A percentile compares a stretch with the other conserved stretches of the same genome.
phyloP scores from a whole-genome alignment of 805 yeast species.

The Saturnispora saitoi region DNA sequence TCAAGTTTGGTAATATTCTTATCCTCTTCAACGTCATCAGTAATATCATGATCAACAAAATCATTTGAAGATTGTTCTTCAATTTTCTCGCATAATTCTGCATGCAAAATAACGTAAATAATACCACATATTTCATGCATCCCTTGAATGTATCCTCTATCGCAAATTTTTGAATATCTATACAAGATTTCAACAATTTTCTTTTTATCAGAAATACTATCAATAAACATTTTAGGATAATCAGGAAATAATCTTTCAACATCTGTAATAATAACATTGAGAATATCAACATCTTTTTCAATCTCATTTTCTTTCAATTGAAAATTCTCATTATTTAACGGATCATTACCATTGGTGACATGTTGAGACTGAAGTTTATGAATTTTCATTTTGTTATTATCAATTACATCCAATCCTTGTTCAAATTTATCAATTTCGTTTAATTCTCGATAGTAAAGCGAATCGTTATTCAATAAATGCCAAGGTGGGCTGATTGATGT shows the following conservation, averaged over 20 bases:
- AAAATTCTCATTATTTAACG: slow-evolving; percentile 5
- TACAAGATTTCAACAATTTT: slow-evolving; percentile 36
- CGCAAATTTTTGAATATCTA: slow-evolving; percentile 41
- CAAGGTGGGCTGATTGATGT: slow-evolving; percentile 28
- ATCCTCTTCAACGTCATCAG: slow-evolving; percentile 10
- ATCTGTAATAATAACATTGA: slow-evolving; percentile 39
- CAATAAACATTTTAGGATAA: slow-evolving; percentile 25
- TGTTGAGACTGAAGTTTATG: slow-evolving; percentile 8
- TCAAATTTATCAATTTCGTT: slow-evolving; percentile 13
- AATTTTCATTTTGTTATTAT: slow-evolving; percentile 7
- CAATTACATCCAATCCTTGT: slow-evolving; percentile 19
- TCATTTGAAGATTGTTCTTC: slow-evolving; percentile 14
- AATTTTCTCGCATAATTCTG: slow-evolving; percentile 28
- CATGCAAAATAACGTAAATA: slow-evolving; percentile 33
- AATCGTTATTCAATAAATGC: slow-evolving; percentile 24
- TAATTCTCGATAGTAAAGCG: slow-evolving; percentile 15
- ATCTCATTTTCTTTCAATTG: not conserved
- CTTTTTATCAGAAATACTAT: slow-evolving; percentile 19
- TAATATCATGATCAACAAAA: slow-evolving; percentile 14
- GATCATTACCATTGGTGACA: slow-evolving; percentile 7
- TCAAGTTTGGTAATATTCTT: slow-evolving; percentile 20
- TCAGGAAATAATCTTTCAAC: slow-evolving; percentile 46
- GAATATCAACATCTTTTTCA: slow-evolving; percentile 30
- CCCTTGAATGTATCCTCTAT: slow-evolving; percentile 39
- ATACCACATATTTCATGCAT: slow-evolving; percentile 46